Conservation (phyloP, 1,284 basidiomycete species). For the Inonotus hispidus region DNA sequence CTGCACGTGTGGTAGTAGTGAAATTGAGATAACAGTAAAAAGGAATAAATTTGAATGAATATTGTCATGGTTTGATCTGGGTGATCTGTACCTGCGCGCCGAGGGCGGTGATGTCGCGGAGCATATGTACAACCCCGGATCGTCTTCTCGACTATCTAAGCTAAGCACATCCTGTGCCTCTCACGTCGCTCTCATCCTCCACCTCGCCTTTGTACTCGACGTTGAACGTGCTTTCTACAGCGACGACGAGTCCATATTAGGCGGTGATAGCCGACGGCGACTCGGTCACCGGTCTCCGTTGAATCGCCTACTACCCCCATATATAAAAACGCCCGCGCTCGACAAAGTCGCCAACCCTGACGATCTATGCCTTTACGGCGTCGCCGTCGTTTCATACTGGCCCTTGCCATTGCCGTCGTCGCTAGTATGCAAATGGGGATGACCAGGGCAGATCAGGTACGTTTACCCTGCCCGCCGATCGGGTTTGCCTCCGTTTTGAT, state of each 20-base stretch:
- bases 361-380: neutral
- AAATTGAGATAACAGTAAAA: neutral
- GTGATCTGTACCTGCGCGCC: neutral
- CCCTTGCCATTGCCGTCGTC: neutral
- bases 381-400: neutral
- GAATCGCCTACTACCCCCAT: neutral
- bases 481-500: neutral
- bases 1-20: neutral
- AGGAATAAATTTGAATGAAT: neutral
- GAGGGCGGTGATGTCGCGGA: neutral
- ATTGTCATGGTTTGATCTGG: neutral
- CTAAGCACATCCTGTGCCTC: neutral
- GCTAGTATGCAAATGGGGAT: neutral
- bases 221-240: neutral
- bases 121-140: neutral
- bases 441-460: conserved; percentile 1
- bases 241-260: neutral
- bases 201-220: neutral
- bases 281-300: neutral
- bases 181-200: neutral
- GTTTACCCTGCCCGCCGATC: neutral
- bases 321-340: neutral
- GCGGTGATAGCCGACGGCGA: neutral
- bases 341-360: neutral
- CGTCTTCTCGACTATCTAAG: neutral